Evolutionary conservation across 805 yeast species (phyloP).

Genomic region (Ogataea sp.): DNA sequence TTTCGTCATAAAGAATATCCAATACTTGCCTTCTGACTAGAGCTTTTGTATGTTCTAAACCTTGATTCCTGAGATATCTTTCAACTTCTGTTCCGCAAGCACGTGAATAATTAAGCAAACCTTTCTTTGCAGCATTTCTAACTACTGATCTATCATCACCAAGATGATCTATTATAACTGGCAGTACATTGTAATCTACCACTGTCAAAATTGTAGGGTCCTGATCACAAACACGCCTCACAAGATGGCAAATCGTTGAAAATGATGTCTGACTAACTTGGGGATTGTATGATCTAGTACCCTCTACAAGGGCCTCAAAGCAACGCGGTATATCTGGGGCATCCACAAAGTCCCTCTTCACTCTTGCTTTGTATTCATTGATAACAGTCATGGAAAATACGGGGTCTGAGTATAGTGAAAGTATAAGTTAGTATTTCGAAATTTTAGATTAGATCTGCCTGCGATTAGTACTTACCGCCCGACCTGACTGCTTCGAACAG

Average conservation of each 20-base stretch:
- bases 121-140: slow-evolving; percentile 37
- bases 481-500: not conserved
- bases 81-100: slow-evolving; percentile 43
- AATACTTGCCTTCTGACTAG: slow-evolving; percentile 35
- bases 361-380: slow-evolving; percentile 36
- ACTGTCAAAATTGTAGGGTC: slow-evolving; percentile 31
- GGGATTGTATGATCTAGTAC: slow-evolving; percentile 30
- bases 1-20: slow-evolving; percentile 33
- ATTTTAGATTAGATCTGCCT: too few relatives aligned
- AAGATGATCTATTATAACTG: slow-evolving; percentile 40
- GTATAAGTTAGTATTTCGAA: not conserved
- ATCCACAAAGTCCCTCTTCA: slow-evolving; percentile 48
- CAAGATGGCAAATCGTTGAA: slow-evolving; percentile 45
- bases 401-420: not conserved
- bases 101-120: slow-evolving; percentile 48
- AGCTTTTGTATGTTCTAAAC: slow-evolving; percentile 31
- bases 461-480: not conserved
- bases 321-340: slow-evolving; percentile 40
- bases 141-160: slow-evolving; percentile 31
- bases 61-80: slow-evolving; percentile 32
- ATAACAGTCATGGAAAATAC: not conserved
- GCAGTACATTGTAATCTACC: slow-evolving; percentile 38
- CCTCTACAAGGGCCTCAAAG: slow-evolving; percentile 40
- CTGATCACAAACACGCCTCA: slow-evolving; percentile 52
- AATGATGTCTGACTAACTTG: slow-evolving; percentile 35